Base-by-base conservation (phyloP, 2,329 filamentous ascomycete species). In the Didymella pinodella region DNA sequence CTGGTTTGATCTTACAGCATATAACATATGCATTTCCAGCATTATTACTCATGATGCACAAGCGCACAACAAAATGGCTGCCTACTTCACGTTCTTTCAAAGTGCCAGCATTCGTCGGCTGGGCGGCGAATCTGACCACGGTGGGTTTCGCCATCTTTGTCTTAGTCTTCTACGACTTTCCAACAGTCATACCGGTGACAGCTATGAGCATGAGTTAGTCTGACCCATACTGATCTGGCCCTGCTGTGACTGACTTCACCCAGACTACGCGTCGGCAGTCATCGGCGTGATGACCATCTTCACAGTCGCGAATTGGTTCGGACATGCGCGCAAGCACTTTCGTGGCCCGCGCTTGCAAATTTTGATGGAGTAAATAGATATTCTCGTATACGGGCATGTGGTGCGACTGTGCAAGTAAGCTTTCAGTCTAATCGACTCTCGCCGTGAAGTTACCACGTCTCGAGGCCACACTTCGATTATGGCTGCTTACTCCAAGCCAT, bases 91-190 rank as follows among this genome's bases (percentile, higher is more conserved):
- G 61, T 0, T 60, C 51, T 2, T 68, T 73, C 51, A 57, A 57
- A 7, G 20, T 73, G 16, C 63, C 64, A 16, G 49, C 63, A 3
- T 31, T 44, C 1, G 3, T 75, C n/a, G 74, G 72, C 1, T 75
- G 68, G 68, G 46, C 62, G 0, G 63, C 60, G 3, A 76, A 76
- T 52, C 8, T 69, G 2, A 55, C 62, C 0, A 74, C 70, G 2
- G 62, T 76, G 1, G 45, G 47, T 1, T 72, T 70, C 14, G 63
- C 65, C 0, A 26, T 70, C 4, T 34, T 75, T 18, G 64, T 63
- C 14, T 55, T 74, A 6, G 34, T 75, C 7, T 76, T 75, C 52
- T 77, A 72, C 56, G 52, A 64, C 48, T 74, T 77, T 29, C 74
- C 74, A 3, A 60, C 68, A 7, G 50, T 48, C n/a, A 53, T 67